Evolutionary conservation across 805 yeast species (phyloP).

Genomic region (Ogataea allantospora): DNA sequence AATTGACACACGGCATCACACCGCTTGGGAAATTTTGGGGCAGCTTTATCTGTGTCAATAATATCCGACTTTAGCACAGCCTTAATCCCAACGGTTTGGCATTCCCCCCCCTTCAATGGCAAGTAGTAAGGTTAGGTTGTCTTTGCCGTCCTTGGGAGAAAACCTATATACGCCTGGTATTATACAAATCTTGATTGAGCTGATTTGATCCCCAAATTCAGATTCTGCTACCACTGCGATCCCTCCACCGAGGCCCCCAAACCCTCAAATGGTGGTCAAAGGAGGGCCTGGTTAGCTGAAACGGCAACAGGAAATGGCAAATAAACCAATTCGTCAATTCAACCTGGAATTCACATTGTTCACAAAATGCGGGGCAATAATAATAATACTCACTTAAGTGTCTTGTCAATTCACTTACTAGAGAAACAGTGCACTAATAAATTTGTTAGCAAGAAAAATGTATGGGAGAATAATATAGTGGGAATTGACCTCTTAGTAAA

Average conservation of each 20-base stretch:
- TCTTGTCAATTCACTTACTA: slow-evolving; percentile 4
- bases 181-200: too few species aligned
- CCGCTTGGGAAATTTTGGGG: slow-evolving; percentile 4
- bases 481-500: slow-evolving; percentile 6
- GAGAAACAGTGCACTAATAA: slow-evolving; percentile 9
- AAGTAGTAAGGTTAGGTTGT: too few species aligned
- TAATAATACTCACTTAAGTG: slow-evolving; percentile 8
- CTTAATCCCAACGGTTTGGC: slow-evolving; percentile 1
- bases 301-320: slow-evolving; percentile 1
- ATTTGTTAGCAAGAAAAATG: slow-evolving; percentile 12
- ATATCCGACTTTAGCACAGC: slow-evolving; percentile 6
- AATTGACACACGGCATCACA: not conserved
- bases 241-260: not conserved
- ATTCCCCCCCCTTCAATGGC: slow-evolving; percentile 4
- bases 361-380: slow-evolving; percentile 1
- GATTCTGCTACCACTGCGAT: not conserved
- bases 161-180: too few species aligned
- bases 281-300: not conserved
- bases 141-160: too few species aligned
- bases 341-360: not conserved
- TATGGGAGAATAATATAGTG: slow-evolving; percentile 8
- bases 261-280: not conserved
- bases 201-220: not conserved
- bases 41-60: slow-evolving; percentile 10
- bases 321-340: not conserved